A percentile compares a stretch with the other conserved stretches of the same genome.
These are phyloP conservation scores for Pythium brassicae DNA, from an alignment of 352 stramenopile species.

Conservation along the genomic window DNA sequence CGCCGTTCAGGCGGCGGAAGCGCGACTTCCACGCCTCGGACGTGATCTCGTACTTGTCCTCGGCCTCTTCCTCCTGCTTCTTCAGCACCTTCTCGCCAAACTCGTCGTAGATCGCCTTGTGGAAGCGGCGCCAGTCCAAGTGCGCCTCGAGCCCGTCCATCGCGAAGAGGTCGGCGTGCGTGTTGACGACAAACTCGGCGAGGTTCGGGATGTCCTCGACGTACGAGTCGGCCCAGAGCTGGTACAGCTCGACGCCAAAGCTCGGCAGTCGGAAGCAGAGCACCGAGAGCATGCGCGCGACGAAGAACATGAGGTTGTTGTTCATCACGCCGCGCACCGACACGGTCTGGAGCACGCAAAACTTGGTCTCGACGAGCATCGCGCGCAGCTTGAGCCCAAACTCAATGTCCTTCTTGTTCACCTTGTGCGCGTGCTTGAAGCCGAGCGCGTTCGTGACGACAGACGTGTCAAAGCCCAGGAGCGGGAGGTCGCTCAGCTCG, in stretches of 20 bases:
- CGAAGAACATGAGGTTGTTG: slow-evolving; percentile 91
- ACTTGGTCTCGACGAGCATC: slow-evolving; percentile 89
- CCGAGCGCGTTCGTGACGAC: slow-evolving; percentile 51
- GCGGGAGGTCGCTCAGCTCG: slow-evolving; percentile 77
- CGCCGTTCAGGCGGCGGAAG: slow-evolving; percentile 73
- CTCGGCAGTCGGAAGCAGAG: slow-evolving; percentile 83
- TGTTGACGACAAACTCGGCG: slow-evolving; percentile 79
- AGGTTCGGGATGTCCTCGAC: slow-evolving; percentile 72
- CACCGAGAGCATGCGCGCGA: slow-evolving; percentile 83
- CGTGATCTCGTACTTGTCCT: slow-evolving; percentile 88
- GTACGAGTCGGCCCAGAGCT: slow-evolving; percentile 86
- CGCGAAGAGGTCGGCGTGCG: slow-evolving; percentile 79
- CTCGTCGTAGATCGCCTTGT: slow-evolving; percentile 86
- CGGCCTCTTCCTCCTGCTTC: slow-evolving; percentile 82
- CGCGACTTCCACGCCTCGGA: slow-evolving; percentile 78
- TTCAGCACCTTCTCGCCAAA: slow-evolving; percentile 84
- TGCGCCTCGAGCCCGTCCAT: slow-evolving; percentile 88
- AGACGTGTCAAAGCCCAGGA: slow-evolving; percentile 81
- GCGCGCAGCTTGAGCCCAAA: slow-evolving; percentile 82
- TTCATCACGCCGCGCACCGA: slow-evolving; percentile 88
- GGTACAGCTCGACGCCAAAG: slow-evolving; percentile 85
- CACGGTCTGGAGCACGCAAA: slow-evolving; percentile 84
- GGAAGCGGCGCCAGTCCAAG: slow-evolving; percentile 85
- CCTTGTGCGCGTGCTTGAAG: slow-evolving; percentile 71
- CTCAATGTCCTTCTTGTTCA: slow-evolving; percentile 77